Evolutionary conservation across 192 early-diverging fungal genomes (phyloP).

Genomic region (Backusella morwellensis): DNA sequence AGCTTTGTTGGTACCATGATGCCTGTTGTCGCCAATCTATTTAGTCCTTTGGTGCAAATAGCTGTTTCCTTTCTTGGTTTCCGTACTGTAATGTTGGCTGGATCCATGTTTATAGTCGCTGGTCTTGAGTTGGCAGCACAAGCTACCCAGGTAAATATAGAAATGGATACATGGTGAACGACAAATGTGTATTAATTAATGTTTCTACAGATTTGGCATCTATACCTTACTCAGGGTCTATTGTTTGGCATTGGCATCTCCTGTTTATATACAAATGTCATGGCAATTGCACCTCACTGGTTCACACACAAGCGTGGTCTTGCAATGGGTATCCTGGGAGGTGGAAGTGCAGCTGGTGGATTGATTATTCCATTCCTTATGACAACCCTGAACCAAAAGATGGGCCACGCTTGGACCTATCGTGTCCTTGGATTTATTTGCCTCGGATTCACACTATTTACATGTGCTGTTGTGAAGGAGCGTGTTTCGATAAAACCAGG

Average conservation of each 20-base stretch:
- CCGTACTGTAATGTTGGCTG: slow-evolving; percentile 9
- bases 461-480: slow-evolving; percentile 17
- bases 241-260: slow-evolving; percentile 49
- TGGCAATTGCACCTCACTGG: slow-evolving; percentile 51
- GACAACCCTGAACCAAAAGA: slow-evolving; percentile 45
- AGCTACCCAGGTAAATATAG: background rate
- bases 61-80: slow-evolving; percentile 8
- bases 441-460: background rate
- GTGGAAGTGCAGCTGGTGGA: slow-evolving; percentile 74
- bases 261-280: slow-evolving; percentile 14
- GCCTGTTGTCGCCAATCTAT: background rate
- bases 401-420: slow-evolving; percentile 53
- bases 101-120: background rate
- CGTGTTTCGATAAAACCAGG: background rate
- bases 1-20: slow-evolving; percentile 23
- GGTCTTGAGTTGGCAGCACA: slow-evolving; percentile 17
- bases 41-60: slow-evolving; percentile 20
- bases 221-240: slow-evolving; percentile 56
- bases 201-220: slow-evolving; percentile 44
- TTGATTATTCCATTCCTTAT: slow-evolving; percentile 58
- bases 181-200: too few relatives aligned
- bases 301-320: slow-evolving; percentile 53
- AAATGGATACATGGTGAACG: too few relatives aligned
- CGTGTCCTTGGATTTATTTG: slow-evolving; percentile 27
- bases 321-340: slow-evolving; percentile 49